phyloP scores from a whole-genome alignment of 1,139 yeast species.

The Schizosaccharomyces versatilis region DNA sequence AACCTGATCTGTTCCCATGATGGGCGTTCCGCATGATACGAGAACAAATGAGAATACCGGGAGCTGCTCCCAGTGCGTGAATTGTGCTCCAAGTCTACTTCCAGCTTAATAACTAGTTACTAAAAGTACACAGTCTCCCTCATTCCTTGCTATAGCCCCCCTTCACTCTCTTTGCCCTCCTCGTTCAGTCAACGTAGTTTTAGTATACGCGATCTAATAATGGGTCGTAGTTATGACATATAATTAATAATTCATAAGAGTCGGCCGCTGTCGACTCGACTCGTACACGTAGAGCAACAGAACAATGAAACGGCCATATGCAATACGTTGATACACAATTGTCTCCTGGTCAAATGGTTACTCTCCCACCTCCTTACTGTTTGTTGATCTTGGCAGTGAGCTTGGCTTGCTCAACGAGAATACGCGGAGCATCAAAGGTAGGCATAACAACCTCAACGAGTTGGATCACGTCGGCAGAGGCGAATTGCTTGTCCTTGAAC shows the following conservation, averaged over 20 bases:
- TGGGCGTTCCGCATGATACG: no score
- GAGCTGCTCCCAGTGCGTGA: no score
- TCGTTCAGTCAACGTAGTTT: no score
- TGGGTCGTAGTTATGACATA: no score
- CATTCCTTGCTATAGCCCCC: no score
- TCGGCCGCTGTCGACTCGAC: background rate
- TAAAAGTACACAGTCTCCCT: no score
- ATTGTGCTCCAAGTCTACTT: no score
- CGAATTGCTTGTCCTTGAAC: conserved; percentile 21
- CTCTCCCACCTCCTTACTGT: conserved; percentile 6
- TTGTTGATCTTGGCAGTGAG: conserved; percentile 11
- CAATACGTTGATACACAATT: background rate
- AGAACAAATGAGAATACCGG: no score
- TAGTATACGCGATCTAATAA: no score
- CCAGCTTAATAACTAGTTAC: no score
- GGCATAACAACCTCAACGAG: conserved; percentile 39
- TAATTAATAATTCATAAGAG: background rate
- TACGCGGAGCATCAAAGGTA: conserved; percentile 39
- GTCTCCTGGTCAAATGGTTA: background rate
- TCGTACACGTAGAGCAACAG: background rate
- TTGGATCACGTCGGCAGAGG: conserved; percentile 23
- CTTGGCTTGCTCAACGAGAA: conserved; percentile 20
- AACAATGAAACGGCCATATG: background rate
- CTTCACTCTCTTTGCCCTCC: no score
- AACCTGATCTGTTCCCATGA: no score